A percentile compares a stretch with the other conserved stretches of the same genome.
phyloP scores from a whole-genome alignment of 257 asterid species.

The Lycium ferocissimum region DNA sequence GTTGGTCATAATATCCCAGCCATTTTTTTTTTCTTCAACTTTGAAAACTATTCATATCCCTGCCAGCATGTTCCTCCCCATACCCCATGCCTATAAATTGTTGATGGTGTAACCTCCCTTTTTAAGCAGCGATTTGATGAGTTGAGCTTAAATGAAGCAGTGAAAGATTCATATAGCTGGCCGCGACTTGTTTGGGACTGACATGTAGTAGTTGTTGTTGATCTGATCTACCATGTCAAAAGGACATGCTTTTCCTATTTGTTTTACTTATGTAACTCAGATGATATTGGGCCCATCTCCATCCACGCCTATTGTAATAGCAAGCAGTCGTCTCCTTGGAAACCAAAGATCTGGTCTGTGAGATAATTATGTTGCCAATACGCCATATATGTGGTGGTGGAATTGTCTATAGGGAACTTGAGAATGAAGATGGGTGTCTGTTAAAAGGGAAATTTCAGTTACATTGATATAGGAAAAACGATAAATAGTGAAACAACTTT shows the following conservation, averaged over 20 bases:
- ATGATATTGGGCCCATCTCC: not conserved
- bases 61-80: not conserved
- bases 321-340: not conserved
- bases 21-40: not conserved
- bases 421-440: not conserved
- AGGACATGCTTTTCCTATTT: not conserved
- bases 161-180: not conserved
- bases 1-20: not conserved
- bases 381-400: not conserved
- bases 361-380: not conserved
- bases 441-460: not conserved
- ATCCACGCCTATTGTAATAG: not conserved
- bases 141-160: not conserved
- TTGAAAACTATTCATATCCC: not conserved
- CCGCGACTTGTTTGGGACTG: not conserved
- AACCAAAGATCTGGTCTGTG: not conserved
- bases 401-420: not conserved
- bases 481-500: not conserved
- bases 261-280: not conserved
- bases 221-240: not conserved
- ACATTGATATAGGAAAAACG: not conserved
- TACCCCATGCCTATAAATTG: not conserved
- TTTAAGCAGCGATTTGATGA: not conserved
- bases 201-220: not conserved
- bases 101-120: not conserved